A percentile compares a stretch with the other conserved stretches of the same genome.
phyloP scores from a whole-genome alignment of 805 yeast species.

The Wickerhamiella musiphila region DNA sequence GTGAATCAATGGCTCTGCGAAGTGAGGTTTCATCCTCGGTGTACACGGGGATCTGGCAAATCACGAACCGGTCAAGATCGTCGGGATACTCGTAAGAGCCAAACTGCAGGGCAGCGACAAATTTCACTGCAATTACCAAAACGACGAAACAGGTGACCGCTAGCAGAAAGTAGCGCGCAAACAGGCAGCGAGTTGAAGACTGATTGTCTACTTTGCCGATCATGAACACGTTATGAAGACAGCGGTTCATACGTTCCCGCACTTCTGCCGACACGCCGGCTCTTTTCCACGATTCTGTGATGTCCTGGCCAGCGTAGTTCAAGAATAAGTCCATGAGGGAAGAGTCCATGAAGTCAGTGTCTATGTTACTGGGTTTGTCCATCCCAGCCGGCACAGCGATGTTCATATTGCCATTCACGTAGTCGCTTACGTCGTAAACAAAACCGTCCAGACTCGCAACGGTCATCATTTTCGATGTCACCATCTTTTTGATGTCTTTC shows the following conservation, averaged over 20 bases:
- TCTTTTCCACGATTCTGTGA: conserved; percentile 16
- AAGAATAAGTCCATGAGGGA: conserved; percentile 21
- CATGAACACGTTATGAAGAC: conserved; percentile 25
- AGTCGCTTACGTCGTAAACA: conserved; percentile 24
- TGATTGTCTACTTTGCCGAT: conserved; percentile 26
- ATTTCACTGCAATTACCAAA: conserved; percentile 22
- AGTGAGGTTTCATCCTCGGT: conserved; percentile 41
- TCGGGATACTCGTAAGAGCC: conserved; percentile 22
- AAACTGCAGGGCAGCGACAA: conserved; percentile 27
- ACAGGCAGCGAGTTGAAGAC: conserved; percentile 23
- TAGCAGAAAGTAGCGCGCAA: conserved; percentile 27
- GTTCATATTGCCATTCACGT: conserved; percentile 22
- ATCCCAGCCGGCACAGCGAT: conserved; percentile 18
- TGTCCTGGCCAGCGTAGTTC: conserved; percentile 22
- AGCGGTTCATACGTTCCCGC: conserved; percentile 18
- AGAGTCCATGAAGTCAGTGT: conserved; percentile 20
- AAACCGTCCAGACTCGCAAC: conserved; percentile 23
- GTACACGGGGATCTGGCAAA: conserved; percentile 37
- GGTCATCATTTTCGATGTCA: conserved; percentile 11
- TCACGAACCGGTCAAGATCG: conserved; percentile 24
- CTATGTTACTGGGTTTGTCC: conserved; percentile 12
- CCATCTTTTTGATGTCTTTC: conserved; percentile 16
- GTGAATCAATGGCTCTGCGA: conserved; percentile 39
- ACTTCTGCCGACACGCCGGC: conserved; percentile 15
- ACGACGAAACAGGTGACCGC: conserved; percentile 25